Conservation (phyloP, 164 flowering plant species). For the Euptelea pleiosperma region DNA sequence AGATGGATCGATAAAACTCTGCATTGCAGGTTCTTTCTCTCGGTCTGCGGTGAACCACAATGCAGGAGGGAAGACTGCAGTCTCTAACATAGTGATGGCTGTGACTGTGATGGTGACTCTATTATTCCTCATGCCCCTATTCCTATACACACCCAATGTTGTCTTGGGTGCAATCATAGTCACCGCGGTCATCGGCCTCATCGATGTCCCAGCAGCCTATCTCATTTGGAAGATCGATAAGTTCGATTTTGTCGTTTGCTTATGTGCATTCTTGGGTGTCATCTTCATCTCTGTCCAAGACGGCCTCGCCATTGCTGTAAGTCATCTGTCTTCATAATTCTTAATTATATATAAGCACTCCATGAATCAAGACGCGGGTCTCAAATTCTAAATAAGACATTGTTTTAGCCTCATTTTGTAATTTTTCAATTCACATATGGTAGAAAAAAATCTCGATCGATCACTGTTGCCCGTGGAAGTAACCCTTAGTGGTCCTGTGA, state of each 20-base stretch:
- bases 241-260: constrained; percentile 65
- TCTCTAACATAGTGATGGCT: constrained; percentile 88
- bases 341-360: too few species aligned
- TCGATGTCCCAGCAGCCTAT: constrained; percentile 70
- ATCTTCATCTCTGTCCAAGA: constrained; percentile 72
- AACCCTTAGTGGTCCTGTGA: too few species aligned
- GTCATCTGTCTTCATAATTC: constrained; percentile 9
- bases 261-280: constrained; percentile 80
- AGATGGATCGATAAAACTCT: too few species aligned
- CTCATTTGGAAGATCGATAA: constrained; percentile 81
- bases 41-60: constrained; percentile 91
- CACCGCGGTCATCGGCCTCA: constrained; percentile 80
- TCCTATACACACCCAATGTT: constrained; percentile 85
- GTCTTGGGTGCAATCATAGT: constrained; percentile 81
- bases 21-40: constrained; percentile 73
- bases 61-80: constrained; percentile 85
- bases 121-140: constrained; percentile 86
- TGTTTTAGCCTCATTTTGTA: too few species aligned
- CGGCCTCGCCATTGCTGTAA: constrained; percentile 84
- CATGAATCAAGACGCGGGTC: too few species aligned
- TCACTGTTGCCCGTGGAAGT: too few species aligned
- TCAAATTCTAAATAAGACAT: too few species aligned
- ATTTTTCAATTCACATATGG: too few species aligned
- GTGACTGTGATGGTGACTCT: constrained; percentile 81
- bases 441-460: too few species aligned